phyloP scores from a whole-genome alignment of 257 asterid species.

The Paraleonurus japonicus region DNA sequence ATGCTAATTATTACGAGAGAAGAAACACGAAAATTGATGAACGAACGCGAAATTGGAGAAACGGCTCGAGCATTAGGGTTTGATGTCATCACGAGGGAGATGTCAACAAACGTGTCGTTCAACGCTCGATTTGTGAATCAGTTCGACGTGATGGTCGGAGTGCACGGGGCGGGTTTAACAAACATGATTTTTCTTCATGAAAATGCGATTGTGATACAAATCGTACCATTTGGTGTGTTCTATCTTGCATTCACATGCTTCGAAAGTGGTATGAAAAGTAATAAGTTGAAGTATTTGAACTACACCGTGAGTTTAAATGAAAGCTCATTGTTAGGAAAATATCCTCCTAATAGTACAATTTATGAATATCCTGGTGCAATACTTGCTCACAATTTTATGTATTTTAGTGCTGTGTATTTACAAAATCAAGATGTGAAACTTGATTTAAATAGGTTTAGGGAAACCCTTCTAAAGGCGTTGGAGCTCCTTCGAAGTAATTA shows the following conservation, averaged over 20 bases:
- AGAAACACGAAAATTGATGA: constrained; percentile 31
- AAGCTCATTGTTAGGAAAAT: constrained; percentile 33
- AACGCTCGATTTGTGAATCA: constrained; percentile 40
- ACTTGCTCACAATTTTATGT: not conserved
- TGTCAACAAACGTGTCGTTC: not conserved
- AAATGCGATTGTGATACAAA: constrained; percentile 50
- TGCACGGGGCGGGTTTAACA: constrained; percentile 75
- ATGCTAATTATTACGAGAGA: constrained; percentile 52
- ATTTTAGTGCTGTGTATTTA: constrained; percentile 9
- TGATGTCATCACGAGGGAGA: constrained; percentile 33
- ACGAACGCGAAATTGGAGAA: constrained; percentile 25
- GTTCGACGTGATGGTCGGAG: constrained; percentile 60
- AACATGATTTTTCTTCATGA: constrained; percentile 72
- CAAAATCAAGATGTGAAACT: constrained; percentile 25
- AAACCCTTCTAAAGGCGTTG: not conserved
- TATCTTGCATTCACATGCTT: constrained; percentile 22
- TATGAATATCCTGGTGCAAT: not conserved
- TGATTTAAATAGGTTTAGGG: constrained; percentile 2
- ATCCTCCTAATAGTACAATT: not conserved
- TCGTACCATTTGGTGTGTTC: constrained; percentile 41
- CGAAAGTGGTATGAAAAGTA: constrained; percentile 28
- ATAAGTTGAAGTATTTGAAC: constrained; percentile 50
- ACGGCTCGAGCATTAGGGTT: constrained; percentile 44
- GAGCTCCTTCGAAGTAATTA: not conserved
- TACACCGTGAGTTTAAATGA: constrained; percentile 47